These are phyloP conservation scores for Incumbomyces lentus DNA, from an alignment of 2,329 filamentous ascomycete species.

Conservation along the genomic window DNA sequence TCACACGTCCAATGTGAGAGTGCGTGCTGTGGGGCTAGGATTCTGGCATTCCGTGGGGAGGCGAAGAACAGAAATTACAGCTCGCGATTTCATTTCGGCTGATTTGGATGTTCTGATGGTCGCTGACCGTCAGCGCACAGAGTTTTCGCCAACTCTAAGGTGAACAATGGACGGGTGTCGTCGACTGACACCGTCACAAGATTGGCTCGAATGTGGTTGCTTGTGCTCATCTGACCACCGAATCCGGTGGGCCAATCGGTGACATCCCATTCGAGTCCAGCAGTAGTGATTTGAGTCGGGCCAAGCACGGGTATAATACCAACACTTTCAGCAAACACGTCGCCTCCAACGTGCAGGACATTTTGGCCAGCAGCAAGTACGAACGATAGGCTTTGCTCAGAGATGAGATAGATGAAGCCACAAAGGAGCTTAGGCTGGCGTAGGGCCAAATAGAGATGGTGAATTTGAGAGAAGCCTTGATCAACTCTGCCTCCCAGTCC, in stretches of 20 bases:
- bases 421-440: conserved; percentile 32
- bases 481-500: conserved; percentile 85
- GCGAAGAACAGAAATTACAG: background rate
- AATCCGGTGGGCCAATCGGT: conserved; percentile 67
- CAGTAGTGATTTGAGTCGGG: conserved; percentile 66
- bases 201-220: conserved; percentile 61
- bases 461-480: conserved; percentile 79
- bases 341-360: conserved; percentile 50
- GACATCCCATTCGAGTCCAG: conserved; percentile 87
- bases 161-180: conserved; percentile 58
- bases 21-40: background rate
- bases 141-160: conserved; percentile 50
- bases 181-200: conserved; percentile 43
- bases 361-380: conserved; percentile 62
- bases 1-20: too few relatives aligned
- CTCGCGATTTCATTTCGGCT: background rate
- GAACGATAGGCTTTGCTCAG: conserved; percentile 71
- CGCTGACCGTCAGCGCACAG: conserved; percentile 16
- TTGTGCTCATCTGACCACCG: conserved; percentile 65
- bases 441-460: conserved; percentile 58
- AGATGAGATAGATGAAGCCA: conserved; percentile 66
- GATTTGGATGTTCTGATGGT: background rate
- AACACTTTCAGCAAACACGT: conserved; percentile 61
- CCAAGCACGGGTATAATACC: conserved; percentile 78
- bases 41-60: background rate